Evolutionary conservation across 768 basidiomycete species (phyloP).

Genomic region (Boletales sp.): DNA sequence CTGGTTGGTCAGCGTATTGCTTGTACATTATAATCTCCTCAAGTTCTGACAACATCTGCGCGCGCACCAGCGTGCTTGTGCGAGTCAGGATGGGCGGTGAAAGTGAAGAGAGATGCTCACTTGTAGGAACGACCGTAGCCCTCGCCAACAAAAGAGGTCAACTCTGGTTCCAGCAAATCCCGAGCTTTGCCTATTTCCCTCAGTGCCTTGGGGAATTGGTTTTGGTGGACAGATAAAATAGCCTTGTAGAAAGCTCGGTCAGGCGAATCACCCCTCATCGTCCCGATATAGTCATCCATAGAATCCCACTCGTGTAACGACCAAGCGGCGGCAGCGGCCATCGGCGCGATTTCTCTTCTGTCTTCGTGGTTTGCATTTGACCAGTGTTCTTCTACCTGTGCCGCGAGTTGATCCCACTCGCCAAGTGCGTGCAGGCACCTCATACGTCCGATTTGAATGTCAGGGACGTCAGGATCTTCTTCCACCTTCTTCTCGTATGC

Average conservation of each 20-base stretch:
- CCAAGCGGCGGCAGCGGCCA: conserved; percentile 98
- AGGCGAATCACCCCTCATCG: conserved; percentile 89
- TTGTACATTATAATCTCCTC: conserved; percentile 98
- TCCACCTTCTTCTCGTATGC: conserved; percentile 80
- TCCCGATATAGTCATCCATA: conserved; percentile 95
- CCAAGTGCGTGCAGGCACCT: conserved; percentile 96
- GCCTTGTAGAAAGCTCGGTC: conserved; percentile 96
- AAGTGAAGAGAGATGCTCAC: conserved; percentile 42
- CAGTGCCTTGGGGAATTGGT: conserved; percentile 89
- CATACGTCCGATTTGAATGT: conserved; percentile 85
- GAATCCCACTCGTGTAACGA: conserved; percentile 95
- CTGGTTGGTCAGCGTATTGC: conserved; percentile 89
- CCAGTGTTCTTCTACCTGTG: conserved; percentile 89
- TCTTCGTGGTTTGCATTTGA: conserved; percentile 76
- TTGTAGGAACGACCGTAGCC: conserved; percentile 97
- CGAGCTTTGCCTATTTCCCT: conserved; percentile 89
- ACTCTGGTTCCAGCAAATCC: conserved; percentile 86
- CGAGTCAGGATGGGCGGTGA: conserved; percentile 12
- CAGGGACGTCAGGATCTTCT: conserved; percentile 71
- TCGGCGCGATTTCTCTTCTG: conserved; percentile 87
- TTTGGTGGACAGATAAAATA: conserved; percentile 93
- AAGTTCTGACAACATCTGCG: conserved; percentile 96
- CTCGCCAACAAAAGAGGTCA: conserved; percentile 90
- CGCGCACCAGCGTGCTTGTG: conserved; percentile 86
- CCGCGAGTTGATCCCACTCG: conserved; percentile 91